These are phyloP conservation scores for Aspergillus taichungensis DNA, from an alignment of 495 filamentous ascomycete species.

Conservation along the genomic window DNA sequence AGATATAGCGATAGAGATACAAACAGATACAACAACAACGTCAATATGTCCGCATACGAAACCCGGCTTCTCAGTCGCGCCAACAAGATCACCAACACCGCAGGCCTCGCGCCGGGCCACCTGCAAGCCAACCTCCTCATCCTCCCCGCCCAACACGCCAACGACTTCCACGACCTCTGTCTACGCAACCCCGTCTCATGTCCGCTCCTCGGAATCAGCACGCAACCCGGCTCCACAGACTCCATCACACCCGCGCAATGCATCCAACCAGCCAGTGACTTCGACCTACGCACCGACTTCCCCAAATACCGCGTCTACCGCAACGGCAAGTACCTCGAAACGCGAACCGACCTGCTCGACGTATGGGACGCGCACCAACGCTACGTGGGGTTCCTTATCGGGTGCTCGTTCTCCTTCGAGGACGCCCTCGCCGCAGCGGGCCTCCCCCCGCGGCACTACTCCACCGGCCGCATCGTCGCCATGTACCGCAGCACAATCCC, in stretches of 20 bases:
- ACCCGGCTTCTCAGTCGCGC: slow-evolving; percentile 37
- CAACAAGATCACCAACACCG: slow-evolving; percentile 33
- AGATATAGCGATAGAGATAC: too few relatives aligned
- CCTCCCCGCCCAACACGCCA: slow-evolving; percentile 40
- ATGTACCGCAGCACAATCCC: slow-evolving; percentile 48
- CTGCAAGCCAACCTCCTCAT: slow-evolving; percentile 52
- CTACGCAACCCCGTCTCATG: slow-evolving; percentile 49
- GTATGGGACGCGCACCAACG: slow-evolving; percentile 33
- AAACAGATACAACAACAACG: too few relatives aligned
- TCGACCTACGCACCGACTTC: slow-evolving; percentile 45
- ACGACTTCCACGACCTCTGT: slow-evolving; percentile 45
- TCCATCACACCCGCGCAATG: slow-evolving; percentile 13
- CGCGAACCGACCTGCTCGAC: slow-evolving; percentile 25
- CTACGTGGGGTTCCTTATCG: slow-evolving; percentile 49
- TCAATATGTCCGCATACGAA: slow-evolving; percentile 1
- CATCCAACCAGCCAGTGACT: slow-evolving; percentile 18
- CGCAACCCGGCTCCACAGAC: slow-evolving; percentile 10
- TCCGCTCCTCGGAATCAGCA: slow-evolving; percentile 38
- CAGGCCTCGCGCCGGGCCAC: slow-evolving; percentile 42
- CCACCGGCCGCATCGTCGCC: slow-evolving; percentile 29
- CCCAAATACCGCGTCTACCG: slow-evolving; percentile 45
- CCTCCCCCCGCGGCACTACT: slow-evolving; percentile 35
- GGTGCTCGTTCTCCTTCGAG: slow-evolving; percentile 51
- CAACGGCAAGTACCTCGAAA: slow-evolving; percentile 19
- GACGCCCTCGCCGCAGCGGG: slow-evolving; percentile 35